Conservation (phyloP, 2,329 filamentous ascomycete genomes). For the Endothia cerciana region DNA sequence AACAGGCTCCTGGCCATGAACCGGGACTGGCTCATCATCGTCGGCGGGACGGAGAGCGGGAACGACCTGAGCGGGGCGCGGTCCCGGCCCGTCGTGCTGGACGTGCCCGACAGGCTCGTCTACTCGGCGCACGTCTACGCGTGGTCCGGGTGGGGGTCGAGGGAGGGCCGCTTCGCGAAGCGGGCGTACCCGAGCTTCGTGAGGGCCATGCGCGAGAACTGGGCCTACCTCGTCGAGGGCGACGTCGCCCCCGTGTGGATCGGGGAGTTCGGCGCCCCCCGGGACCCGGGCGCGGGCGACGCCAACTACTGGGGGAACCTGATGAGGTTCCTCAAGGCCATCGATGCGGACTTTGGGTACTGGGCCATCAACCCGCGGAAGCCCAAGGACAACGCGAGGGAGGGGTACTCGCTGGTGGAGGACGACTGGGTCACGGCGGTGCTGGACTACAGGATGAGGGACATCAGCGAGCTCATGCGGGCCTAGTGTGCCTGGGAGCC, state of each 20-base stretch:
- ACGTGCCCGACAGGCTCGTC: slow-evolving; percentile 59
- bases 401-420: slow-evolving; percentile 64
- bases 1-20: slow-evolving; percentile 64
- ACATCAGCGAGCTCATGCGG: slow-evolving; percentile 60
- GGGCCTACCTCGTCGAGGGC: slow-evolving; percentile 65
- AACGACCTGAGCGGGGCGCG: slow-evolving; percentile 65
- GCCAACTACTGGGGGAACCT: slow-evolving; percentile 69
- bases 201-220: slow-evolving; percentile 65
- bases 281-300: slow-evolving; percentile 57
- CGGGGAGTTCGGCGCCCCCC: slow-evolving; percentile 67
- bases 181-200: slow-evolving; percentile 66
- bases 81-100: slow-evolving; percentile 60
- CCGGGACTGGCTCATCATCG: slow-evolving; percentile 67
- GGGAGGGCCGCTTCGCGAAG: slow-evolving; percentile 62
- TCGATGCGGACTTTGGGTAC: slow-evolving; percentile 70
- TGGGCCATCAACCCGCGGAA: slow-evolving; percentile 73
- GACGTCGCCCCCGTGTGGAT: slow-evolving; percentile 68
- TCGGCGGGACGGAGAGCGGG: slow-evolving; percentile 69
- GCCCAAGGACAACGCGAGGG: slow-evolving; percentile 57
- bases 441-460: slow-evolving; percentile 65
- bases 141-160: slow-evolving; percentile 71
- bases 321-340: slow-evolving; percentile 58
- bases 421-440: slow-evolving; percentile 68
- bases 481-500: slow-evolving; percentile 24
- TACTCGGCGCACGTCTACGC: slow-evolving; percentile 72